Base-by-base conservation (phyloP, 2,329 filamentous ascomycete species). In the Aspergillus quadrilineatus region DNA sequence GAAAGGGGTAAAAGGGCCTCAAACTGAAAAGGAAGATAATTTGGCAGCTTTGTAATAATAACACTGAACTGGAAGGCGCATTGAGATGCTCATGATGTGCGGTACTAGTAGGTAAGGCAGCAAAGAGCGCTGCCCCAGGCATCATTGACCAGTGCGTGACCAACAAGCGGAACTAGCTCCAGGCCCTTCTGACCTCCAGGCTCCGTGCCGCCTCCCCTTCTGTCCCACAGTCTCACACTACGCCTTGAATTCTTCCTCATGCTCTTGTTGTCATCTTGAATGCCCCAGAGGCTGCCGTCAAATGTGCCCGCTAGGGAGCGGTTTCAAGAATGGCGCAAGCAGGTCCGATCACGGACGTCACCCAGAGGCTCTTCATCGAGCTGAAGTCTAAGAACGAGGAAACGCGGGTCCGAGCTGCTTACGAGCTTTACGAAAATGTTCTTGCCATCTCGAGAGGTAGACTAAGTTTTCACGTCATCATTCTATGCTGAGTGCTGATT, bases 301-400 rank as follows among this genome's bases (percentile, higher is more conserved):
- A 71, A 74, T 74, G 72, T 72, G 67, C 67, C 69, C 63, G 66
- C 62, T 65, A 65, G 67, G 70, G 68, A 65, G 71, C 69, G 67
- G 61, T 66, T 65, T 54, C 69, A 70, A 75, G 57, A 64, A 79
- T 79, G 77, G 75, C 77, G 68, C 73, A 77, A 75, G 66, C 73
- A 73, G 71, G 73, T 69, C 73, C 75, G 58, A 73, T 74, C 55
- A 73, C 72, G 57, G 79, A 82, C 67, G 71, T 77, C 56, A 76
- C 82, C 63, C 81, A 83, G 69, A 77, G 82, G 67, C 77, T 84
- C 64, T 83, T 84, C 65, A 65, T 73, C 57, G 82, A 85, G 68
- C 75, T 85, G 59, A 82, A 80, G 64, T 84, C 81, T 57, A 85
- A 83, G 71, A 78, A 78, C 62, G 77, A 80, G 59, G 78, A 80